phyloP scores from a whole-genome alignment of 306 rosid genomes.

The Hippophae rhamnoides region DNA sequence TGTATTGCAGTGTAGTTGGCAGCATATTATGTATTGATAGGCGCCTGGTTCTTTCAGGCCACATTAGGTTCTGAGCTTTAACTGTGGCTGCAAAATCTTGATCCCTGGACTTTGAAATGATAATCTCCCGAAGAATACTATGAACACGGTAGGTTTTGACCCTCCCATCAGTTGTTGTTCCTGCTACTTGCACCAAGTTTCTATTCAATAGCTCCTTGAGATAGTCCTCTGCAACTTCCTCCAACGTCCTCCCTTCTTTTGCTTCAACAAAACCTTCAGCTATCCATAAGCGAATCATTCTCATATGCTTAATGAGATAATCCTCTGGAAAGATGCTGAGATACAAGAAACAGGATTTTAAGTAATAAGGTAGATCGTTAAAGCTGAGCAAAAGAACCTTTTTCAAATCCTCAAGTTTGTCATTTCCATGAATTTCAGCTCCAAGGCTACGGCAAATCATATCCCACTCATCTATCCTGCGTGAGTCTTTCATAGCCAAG shows the following conservation, averaged over 20 bases:
- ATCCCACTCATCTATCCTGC: constrained; percentile 52
- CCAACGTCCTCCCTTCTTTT: constrained; percentile 44
- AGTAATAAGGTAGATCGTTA: constrained; percentile 49
- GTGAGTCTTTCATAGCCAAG: constrained; percentile 44
- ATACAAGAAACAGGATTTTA: constrained; percentile 48
- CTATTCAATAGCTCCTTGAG: constrained; percentile 53
- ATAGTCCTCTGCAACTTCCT: constrained; percentile 48
- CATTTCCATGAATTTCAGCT: constrained; percentile 42
- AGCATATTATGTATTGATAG: constrained; percentile 33
- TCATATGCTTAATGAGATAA: constrained; percentile 33
- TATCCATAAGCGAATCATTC: constrained; percentile 51
- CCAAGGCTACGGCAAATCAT: constrained; percentile 36
- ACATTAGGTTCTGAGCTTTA: constrained; percentile 25
- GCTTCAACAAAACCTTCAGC: constrained; percentile 49
- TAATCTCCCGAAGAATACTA: constrained; percentile 45
- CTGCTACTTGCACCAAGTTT: constrained; percentile 36
- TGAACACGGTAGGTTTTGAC: constrained; percentile 31
- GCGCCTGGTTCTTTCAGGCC: constrained; percentile 48
- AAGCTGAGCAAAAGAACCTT: constrained; percentile 46
- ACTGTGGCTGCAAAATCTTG: constrained; percentile 42
- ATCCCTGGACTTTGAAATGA: constrained; percentile 43
- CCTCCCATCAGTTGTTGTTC: constrained; percentile 15
- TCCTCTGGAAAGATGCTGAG: constrained; percentile 36
- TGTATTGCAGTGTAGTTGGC: constrained; percentile 26
- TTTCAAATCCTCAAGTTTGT: constrained; percentile 39